phyloP scores from a whole-genome alignment of 1,139 yeast species.

The Candida dubliniensis region DNA sequence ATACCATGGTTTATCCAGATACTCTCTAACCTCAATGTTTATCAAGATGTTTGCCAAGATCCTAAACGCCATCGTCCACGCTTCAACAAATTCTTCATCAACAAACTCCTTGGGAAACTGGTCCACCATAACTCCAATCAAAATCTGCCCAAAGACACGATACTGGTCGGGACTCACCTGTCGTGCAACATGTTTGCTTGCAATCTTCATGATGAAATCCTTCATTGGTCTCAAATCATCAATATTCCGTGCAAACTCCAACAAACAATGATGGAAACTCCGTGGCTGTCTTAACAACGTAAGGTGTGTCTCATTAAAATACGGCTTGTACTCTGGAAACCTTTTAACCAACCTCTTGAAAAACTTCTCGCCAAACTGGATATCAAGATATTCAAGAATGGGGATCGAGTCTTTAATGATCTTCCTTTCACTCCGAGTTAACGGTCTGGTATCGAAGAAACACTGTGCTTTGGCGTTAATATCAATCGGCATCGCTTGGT shows the following conservation, averaged over 20 bases:
- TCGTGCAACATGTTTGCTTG: conserved; percentile 64
- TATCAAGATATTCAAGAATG: conserved; percentile 56
- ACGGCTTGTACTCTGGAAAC: conserved; percentile 53
- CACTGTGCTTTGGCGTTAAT: too few species aligned
- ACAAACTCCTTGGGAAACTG: conserved; percentile 59
- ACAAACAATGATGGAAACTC: conserved; percentile 61
- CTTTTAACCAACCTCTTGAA: conserved; percentile 56
- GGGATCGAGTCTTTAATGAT: conserved; percentile 60
- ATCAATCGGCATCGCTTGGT: too few species aligned
- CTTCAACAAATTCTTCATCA: conserved; percentile 53
- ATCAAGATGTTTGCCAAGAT: conserved; percentile 66
- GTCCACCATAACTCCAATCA: conserved; percentile 53
- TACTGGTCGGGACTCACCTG: conserved; percentile 64
- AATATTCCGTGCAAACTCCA: conserved; percentile 63
- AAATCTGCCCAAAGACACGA: conserved; percentile 58
- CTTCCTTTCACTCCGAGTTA: background rate
- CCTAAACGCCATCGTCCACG: conserved; percentile 67
- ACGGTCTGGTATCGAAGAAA: too few species aligned
- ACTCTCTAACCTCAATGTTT: conserved; percentile 51
- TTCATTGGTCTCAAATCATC: conserved; percentile 56
- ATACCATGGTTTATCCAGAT: conserved; percentile 51
- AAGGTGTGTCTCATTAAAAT: conserved; percentile 64
- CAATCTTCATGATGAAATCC: conserved; percentile 61
- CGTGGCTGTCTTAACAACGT: conserved; percentile 56
- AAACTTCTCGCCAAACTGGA: conserved; percentile 52